Percentiles rank a stretch among this genome's conserved stretches.
Evolutionary conservation across 305 asterid genomes (phyloP).

Genomic region (Fraxinus paxiana): DNA sequence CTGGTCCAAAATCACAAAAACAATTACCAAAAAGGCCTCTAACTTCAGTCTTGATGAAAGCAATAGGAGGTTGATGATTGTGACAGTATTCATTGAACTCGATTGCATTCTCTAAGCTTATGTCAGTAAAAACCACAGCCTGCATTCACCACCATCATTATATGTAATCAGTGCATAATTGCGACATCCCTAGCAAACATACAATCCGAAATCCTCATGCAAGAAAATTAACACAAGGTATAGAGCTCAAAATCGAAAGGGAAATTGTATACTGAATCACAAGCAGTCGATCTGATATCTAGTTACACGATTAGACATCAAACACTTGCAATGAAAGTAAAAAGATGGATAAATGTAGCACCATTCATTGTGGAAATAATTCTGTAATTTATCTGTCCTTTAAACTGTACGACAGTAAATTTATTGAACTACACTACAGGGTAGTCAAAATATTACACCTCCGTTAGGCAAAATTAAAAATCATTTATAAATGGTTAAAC

Average conservation of each 20-base stretch:
- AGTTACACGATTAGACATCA: background rate
- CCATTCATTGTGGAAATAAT: background rate
- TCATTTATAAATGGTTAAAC: background rate
- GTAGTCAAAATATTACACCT: background rate
- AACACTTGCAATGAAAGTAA: background rate
- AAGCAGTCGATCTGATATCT: background rate
- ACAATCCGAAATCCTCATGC: background rate
- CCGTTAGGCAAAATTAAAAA: background rate
- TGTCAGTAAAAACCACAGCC: slow-evolving; percentile 87
- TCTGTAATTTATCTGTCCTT: background rate
- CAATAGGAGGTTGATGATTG: slow-evolving; percentile 82
- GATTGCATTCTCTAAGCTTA: slow-evolving; percentile 52
- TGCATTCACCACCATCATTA: slow-evolving; percentile 30
- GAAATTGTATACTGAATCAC: background rate
- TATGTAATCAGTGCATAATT: slow-evolving; percentile 12
- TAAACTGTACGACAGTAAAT: background rate
- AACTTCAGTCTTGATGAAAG: slow-evolving; percentile 85
- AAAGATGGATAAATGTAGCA: background rate
- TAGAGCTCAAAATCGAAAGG: background rate
- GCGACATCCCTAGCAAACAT: background rate
- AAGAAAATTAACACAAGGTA: background rate
- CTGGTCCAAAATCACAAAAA: slow-evolving; percentile 91
- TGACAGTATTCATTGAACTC: slow-evolving; percentile 81
- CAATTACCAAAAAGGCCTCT: slow-evolving; percentile 84
- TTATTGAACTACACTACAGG: background rate